Base-by-base conservation (phyloP, 2,329 filamentous ascomycete species). In the Cladorrhinum sp. region DNA sequence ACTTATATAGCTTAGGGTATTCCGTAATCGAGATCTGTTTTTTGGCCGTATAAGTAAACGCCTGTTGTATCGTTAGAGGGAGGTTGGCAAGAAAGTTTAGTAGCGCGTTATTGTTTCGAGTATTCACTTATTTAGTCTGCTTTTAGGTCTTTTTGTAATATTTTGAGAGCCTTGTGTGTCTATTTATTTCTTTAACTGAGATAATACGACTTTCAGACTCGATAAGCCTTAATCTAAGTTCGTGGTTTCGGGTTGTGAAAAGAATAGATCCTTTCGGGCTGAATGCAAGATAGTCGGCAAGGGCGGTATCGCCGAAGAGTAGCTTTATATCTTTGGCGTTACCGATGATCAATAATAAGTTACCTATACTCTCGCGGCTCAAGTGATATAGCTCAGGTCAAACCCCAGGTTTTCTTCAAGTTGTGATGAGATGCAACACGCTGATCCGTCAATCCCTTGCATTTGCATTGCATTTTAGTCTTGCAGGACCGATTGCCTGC, bases 261-360 rank as follows among this genome's bases (percentile, higher is more conserved):
- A 75, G 59, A 38, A 75, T 71, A 2, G 65, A 67, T 18, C 73
- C 71, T 24, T 59, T 67, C 7, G 48, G 27, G 57, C 64, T 71
- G 38, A 53, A 68, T 45, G 74, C 75, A 5, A 78, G 64, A 62
- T 70, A 70, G 5, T 71, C 56, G 1, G 36, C 48, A 1, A 74
- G 62, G 5, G 55, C 10, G 6, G 63, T 48, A 8, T 59, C 9
- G 20, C 64, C 64, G 41, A 71, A 68, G 1, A 76, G 58, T 2
- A 77, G 59, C 1, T 72, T 59, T 2, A 53, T 52, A 59, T 80
- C 74, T 56, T 80, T 76, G 10, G 75, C 76, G 55, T 79, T 80
- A 57, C 80, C 77, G 16, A 80, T 55, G 38, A 81, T 67, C 48
- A 80, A 59, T 1, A 81, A 67, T 78, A 76, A 80, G 1, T 62